Conservation (phyloP, 176 grass and related monocot species). For the Triticum dicoccoides region DNA sequence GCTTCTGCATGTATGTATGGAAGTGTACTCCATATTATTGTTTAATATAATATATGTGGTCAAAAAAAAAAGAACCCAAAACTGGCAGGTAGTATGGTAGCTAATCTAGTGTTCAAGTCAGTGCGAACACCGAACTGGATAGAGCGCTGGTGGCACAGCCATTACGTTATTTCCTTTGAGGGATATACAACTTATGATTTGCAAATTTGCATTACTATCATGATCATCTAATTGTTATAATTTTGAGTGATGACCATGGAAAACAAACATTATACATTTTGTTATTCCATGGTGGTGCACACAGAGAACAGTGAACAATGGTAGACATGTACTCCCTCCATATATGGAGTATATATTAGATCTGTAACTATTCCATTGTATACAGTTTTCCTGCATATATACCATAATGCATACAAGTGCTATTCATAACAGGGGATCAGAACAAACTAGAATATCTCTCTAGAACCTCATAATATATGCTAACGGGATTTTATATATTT, state of each 20-base stretch:
- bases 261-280: neutral
- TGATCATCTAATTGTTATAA: neutral
- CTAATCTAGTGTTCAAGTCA: constrained; percentile 22
- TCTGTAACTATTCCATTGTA: neutral
- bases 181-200: neutral
- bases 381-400: neutral
- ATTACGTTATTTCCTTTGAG: neutral
- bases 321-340: neutral
- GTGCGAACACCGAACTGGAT: neutral
- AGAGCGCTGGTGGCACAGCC: neutral
- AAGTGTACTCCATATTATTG: no score
- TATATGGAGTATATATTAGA: neutral
- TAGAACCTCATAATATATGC: neutral
- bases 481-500: neutral
- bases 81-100: constrained; percentile 6
- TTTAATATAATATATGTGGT: no score
- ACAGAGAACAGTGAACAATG: neutral
- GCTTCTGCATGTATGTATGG: no score
- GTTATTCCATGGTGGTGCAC: constrained; percentile 1
- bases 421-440: neutral
- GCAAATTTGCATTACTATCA: neutral
- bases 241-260: neutral
- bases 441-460: neutral
- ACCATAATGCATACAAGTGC: neutral
- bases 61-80: neutral